These are phyloP conservation scores for Areca catechu DNA, from an alignment of 176 grass and related monocot species.

Conservation along the genomic window DNA sequence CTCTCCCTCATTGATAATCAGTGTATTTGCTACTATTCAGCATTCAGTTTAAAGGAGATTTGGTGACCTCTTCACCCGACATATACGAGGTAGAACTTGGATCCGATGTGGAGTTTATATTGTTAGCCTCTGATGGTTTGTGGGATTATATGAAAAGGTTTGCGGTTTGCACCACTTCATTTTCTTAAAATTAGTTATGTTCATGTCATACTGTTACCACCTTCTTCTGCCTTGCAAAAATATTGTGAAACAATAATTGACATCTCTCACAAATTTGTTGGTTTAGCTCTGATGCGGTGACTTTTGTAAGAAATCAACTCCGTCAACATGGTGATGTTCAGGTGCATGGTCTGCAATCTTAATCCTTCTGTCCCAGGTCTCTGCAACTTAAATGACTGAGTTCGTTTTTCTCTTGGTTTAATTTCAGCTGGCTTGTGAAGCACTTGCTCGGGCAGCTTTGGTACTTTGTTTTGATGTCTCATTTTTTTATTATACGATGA, in stretches of 20 bases:
- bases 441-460: conserved; percentile 60
- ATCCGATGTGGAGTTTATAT: conserved; percentile 69
- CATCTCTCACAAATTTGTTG: conserved; percentile 20
- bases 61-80: conserved; percentile 65
- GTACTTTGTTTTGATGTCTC: conserved; percentile 32
- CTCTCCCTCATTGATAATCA: background rate
- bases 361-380: background rate
- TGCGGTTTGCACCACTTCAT: background rate
- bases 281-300: conserved; percentile 65
- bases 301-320: conserved; percentile 88
- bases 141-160: conserved; percentile 99
- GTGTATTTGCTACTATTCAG: conserved; percentile 30
- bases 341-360: conserved; percentile 30
- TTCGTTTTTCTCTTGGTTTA: conserved; percentile 23
- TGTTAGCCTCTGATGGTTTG: conserved; percentile 91
- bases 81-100: conserved; percentile 70
- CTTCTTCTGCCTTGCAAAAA: too few relatives aligned
- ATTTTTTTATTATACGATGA: background rate
- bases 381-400: conserved; percentile 1
- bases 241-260: conserved; percentile 5
- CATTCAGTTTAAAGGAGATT: conserved; percentile 73
- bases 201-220: too few relatives aligned
- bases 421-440: conserved; percentile 69
- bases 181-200: too few relatives aligned
- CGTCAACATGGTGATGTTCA: conserved; percentile 88